phyloP scores from a whole-genome alignment of 202 grass and related monocot genomes.

The Digitaria exilis region DNA sequence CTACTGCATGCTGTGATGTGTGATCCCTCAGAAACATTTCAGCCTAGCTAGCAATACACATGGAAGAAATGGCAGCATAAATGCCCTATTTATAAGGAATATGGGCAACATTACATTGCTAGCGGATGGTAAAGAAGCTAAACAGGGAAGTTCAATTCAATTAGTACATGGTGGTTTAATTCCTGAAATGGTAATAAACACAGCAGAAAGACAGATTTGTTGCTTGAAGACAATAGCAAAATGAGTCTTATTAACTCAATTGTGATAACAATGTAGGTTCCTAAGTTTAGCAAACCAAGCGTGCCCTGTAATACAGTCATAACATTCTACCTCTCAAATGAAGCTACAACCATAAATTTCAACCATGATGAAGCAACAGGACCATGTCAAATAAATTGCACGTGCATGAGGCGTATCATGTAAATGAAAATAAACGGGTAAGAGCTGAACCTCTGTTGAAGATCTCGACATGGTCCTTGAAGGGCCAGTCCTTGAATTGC shows the following conservation, averaged over 20 bases:
- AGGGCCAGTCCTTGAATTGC: slow-evolving; percentile 99
- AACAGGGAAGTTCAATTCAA: slow-evolving; percentile 14
- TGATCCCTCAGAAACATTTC: neutral
- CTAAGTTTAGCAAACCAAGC: neutral
- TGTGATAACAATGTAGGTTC: slow-evolving; percentile 10
- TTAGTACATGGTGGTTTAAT: neutral
- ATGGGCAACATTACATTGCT: no score
- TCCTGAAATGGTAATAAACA: neutral
- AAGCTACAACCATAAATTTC: neutral
- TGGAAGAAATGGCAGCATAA: no score
- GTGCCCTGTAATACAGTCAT: neutral
- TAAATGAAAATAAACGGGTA: neutral
- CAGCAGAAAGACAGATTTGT: neutral
- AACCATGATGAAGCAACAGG: neutral
- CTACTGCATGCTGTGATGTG: neutral
- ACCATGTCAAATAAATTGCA: neutral
- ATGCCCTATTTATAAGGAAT: no score
- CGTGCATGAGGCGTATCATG: neutral
- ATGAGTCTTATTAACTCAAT: neutral
- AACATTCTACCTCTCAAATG: neutral
- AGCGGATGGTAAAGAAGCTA: neutral
- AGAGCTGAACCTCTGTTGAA: slow-evolving; percentile 81
- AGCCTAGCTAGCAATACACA: neutral
- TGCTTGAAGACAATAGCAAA: neutral
- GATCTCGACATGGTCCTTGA: slow-evolving; percentile 95